Evolutionary conservation across 257 asterid species (phyloP).

Genomic region (Catharanthus roseus): DNA sequence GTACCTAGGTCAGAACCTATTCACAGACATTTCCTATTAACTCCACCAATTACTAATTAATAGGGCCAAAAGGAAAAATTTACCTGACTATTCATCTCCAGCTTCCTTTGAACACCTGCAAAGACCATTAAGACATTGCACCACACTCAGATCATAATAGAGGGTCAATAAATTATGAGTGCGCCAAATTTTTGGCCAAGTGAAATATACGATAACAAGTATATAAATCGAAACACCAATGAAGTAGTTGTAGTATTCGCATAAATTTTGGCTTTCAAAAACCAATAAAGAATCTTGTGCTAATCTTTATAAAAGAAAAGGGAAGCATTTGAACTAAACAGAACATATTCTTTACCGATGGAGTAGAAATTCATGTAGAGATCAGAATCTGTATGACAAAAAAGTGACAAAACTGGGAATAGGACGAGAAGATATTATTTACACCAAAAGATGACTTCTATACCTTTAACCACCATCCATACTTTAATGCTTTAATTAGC

Average conservation of each 20-base stretch:
- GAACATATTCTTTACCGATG: neutral
- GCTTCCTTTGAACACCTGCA: conserved; percentile 73
- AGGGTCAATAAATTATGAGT: no score
- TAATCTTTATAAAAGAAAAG: neutral
- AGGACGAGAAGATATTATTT: neutral
- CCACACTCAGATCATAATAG: neutral
- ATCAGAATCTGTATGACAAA: neutral
- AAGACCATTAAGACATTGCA: neutral
- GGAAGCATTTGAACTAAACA: neutral
- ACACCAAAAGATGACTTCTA: neutral
- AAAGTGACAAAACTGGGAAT: neutral
- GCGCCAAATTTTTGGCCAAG: no score
- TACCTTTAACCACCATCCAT: neutral
- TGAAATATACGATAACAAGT: neutral
- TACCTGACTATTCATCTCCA: conserved; percentile 72
- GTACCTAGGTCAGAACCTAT: neutral
- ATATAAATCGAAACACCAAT: neutral
- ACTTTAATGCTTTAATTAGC: no score
- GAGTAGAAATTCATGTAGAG: neutral
- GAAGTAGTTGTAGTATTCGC: neutral
- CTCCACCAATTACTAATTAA: neutral
- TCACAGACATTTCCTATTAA: neutral
- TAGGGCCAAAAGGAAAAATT: neutral
- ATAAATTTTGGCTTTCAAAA: neutral
- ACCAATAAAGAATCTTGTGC: neutral